These are phyloP conservation scores for Amanita thiersii DNA, from an alignment of 768 basidiomycete genomes.

Conservation along the genomic window DNA sequence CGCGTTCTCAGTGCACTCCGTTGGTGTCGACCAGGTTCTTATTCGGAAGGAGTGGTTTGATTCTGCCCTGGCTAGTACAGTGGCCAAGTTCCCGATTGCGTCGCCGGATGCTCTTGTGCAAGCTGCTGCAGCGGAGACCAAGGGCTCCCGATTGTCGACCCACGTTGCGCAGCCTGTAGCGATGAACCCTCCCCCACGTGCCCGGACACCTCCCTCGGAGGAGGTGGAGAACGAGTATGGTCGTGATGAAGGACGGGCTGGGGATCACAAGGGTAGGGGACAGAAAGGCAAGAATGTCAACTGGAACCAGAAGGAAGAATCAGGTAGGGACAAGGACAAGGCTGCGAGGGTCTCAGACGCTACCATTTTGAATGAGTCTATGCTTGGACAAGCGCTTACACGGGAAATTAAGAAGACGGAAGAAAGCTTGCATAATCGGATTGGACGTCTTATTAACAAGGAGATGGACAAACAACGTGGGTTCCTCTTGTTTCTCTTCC, in stretches of 20 bases:
- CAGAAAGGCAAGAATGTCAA: conserved; percentile 52
- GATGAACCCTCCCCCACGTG: conserved; percentile 28
- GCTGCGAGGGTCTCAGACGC: conserved; percentile 28
- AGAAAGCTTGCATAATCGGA: conserved; percentile 66
- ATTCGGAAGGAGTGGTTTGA: conserved; percentile 85
- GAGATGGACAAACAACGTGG: conserved; percentile 88
- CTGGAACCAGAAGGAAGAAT: conserved; percentile 47
- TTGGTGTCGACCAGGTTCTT: conserved; percentile 84
- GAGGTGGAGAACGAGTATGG: conserved; percentile 60
- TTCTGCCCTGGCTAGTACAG: conserved; percentile 44
- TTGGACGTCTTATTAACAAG: conserved; percentile 73
- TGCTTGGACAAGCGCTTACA: conserved; percentile 49
- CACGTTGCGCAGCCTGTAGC: conserved; percentile 2
- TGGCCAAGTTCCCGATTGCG: conserved; percentile 51
- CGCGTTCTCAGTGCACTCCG: conserved; percentile 83
- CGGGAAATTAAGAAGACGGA: conserved; percentile 82
- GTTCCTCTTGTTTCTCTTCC: conserved; percentile 19
- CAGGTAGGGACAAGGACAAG: conserved; percentile 22
- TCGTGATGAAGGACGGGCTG: conserved; percentile 47
- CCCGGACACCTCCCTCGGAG: conserved; percentile 67
- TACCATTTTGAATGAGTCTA: conserved; percentile 38
- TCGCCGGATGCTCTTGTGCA: conserved; percentile 22
- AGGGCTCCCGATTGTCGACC: conserved; percentile 12
- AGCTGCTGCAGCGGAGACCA: conserved; percentile 14
- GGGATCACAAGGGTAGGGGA: conserved; percentile 34